A percentile compares a stretch with the other conserved stretches of the same genome.
Conservation (phyloP, 1,139 yeast genomes). For the Tardiomyces digboiensis region DNA sequence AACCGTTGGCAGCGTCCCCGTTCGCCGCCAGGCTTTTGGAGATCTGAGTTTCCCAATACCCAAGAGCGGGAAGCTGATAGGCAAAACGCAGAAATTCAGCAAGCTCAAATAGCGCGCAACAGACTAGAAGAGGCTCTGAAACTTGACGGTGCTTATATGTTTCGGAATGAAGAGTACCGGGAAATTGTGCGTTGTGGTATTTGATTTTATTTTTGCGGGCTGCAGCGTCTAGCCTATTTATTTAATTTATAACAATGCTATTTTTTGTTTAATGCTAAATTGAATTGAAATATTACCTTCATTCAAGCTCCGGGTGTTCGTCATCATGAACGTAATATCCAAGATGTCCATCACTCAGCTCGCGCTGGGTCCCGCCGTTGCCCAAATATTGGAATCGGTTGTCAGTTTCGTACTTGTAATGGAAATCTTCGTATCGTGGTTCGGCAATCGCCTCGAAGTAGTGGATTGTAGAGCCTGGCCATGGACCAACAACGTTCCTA, state of each 20-base stretch:
- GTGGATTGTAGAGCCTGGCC: background rate
- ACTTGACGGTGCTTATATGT: background rate
- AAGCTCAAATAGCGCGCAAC: background rate
- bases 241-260: too few relatives aligned
- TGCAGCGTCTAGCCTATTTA: too few relatives aligned
- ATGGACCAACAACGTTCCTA: background rate
- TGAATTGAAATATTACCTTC: too few relatives aligned
- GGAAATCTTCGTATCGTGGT: background rate
- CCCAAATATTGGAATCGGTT: background rate
- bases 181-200: background rate
- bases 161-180: background rate
- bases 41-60: slow-evolving; percentile 22
- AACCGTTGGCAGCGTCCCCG: slow-evolving; percentile 15
- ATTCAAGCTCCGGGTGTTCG: background rate
- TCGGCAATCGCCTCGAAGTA: background rate
- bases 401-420: background rate
- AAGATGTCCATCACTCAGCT: background rate
- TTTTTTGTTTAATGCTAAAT: too few relatives aligned
- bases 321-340: background rate
- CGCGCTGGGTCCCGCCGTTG: background rate
- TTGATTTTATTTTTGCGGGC: too few relatives aligned
- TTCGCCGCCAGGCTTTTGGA: slow-evolving; percentile 27
- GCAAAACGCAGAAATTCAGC: background rate
- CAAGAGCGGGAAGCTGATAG: slow-evolving; percentile 19
- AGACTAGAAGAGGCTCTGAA: slow-evolving; percentile 3